Evolutionary conservation across 1,284 basidiomycete genomes (phyloP).

Genomic region (Afroboletus lepidellus): DNA sequence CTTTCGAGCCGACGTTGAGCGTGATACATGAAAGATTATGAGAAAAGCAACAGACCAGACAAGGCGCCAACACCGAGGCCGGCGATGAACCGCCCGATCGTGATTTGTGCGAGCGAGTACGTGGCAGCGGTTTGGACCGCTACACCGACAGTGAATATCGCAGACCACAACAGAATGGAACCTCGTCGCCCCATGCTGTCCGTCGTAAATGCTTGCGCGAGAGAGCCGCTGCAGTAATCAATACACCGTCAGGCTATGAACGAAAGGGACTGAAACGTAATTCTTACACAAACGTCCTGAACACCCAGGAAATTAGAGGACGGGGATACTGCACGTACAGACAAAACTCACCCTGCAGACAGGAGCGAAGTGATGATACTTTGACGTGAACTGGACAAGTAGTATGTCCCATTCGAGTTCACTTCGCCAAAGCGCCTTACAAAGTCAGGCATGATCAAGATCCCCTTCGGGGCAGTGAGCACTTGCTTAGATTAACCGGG

Average conservation of each 20-base stretch:
- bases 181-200: conserved; percentile 72
- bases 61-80: conserved; percentile 76
- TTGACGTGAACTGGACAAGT: conserved; percentile 61
- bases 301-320: background rate
- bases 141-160: conserved; percentile 68
- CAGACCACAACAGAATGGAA: conserved; percentile 74
- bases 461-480: conserved; percentile 52
- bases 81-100: conserved; percentile 66
- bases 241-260: conserved; percentile 1
- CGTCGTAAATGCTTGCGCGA: conserved; percentile 73
- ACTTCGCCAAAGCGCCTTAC: conserved; percentile 64
- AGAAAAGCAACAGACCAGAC: conserved; percentile 42
- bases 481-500: background rate
- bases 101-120: conserved; percentile 62
- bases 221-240: conserved; percentile 48
- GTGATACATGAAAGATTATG: background rate
- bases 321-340: background rate
- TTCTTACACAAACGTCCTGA: conserved; percentile 57
- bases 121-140: conserved; percentile 68
- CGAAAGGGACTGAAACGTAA: background rate
- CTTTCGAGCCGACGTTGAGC: conserved; percentile 33
- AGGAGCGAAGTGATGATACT: conserved; percentile 77
- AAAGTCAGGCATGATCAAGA: conserved; percentile 76
- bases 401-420: conserved; percentile 45
- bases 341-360: conserved; percentile 60